Evolutionary conservation across 75 land plant genomes (phyloP).

Genomic region (Cupressus sempervirens): DNA sequence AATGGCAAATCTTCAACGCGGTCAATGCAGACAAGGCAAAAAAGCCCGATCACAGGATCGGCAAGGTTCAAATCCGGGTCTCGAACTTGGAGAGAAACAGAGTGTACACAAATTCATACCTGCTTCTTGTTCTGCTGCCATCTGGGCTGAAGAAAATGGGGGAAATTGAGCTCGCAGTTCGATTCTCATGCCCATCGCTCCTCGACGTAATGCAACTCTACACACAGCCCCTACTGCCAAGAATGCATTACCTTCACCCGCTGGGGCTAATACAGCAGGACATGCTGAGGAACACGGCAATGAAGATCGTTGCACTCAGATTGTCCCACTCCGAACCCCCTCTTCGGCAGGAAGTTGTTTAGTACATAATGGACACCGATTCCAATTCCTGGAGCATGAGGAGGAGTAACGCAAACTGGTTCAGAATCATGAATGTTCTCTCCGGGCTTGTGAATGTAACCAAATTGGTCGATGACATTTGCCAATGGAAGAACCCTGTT

Average conservation of each 20-base stretch:
- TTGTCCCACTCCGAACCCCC: constrained; percentile 69
- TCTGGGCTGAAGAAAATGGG: constrained; percentile 89
- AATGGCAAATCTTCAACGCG: constrained; percentile 57
- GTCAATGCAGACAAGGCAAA: constrained; percentile 13
- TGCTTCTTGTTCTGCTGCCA: constrained; percentile 42
- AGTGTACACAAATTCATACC: constrained; percentile 70
- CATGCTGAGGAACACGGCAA: constrained; percentile 55
- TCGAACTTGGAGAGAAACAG: constrained; percentile 79
- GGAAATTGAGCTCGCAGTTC: constrained; percentile 76
- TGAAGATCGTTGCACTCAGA: constrained; percentile 62
- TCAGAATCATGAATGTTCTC: constrained; percentile 57
- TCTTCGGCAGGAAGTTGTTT: constrained; percentile 64
- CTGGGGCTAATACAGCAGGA: constrained; percentile 68
- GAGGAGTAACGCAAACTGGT: constrained; percentile 66
- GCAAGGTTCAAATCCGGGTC: constrained; percentile 73
- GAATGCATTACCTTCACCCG: constrained; percentile 83
- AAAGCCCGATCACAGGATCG: constrained; percentile 53
- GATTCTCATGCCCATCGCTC: constrained; percentile 54
- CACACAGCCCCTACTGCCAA: constrained; percentile 61
- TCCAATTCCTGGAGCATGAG: constrained; percentile 75
- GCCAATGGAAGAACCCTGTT: constrained; percentile 66
- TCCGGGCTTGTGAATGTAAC: constrained; percentile 81
- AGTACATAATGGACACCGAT: constrained; percentile 85
- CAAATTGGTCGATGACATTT: constrained; percentile 75
- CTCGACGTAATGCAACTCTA: constrained; percentile 58